A percentile compares a stretch with the other conserved stretches of the same genome.
These are phyloP conservation scores for Coemansia sp. DNA, from an alignment of 371 early-diverging fungal genomes.

Conservation along the genomic window DNA sequence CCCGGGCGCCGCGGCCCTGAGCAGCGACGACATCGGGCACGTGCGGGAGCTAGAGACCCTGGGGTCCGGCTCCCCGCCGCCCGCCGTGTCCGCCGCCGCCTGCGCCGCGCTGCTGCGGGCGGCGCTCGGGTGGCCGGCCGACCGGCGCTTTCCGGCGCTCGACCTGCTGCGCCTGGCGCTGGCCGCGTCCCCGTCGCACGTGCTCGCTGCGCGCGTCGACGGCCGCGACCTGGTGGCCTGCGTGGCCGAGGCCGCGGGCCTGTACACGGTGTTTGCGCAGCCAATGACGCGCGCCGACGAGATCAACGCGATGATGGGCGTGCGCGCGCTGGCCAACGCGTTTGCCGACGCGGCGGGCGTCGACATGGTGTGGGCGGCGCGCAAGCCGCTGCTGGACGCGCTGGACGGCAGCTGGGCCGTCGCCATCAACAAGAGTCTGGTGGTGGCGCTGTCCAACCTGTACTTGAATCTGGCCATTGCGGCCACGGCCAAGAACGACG, in stretches of 20 bases:
- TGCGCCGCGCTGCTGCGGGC: constrained; percentile 7
- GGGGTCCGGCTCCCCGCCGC: background rate
- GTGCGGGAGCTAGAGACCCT: constrained; percentile 29
- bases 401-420: constrained; percentile 34
- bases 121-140: constrained; percentile 45
- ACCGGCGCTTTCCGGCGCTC: constrained; percentile 76
- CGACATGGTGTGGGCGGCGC: constrained; percentile 49
- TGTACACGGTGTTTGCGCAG: background rate
- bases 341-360: constrained; percentile 56
- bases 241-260: constrained; percentile 42
- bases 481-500: constrained; percentile 13
- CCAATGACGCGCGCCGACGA: constrained; percentile 36
- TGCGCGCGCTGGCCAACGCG: constrained; percentile 64
- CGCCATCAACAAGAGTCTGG: constrained; percentile 25
- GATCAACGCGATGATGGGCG: constrained; percentile 68
- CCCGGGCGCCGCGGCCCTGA: constrained; percentile 20
- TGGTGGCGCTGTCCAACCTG: constrained; percentile 24
- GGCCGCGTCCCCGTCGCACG: constrained; percentile 54
- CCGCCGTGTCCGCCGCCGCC: constrained; percentile 1
- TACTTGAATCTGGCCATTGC: constrained; percentile 42
- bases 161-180: constrained; percentile 78
- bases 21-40: constrained; percentile 47
- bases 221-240: constrained; percentile 47
- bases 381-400: constrained; percentile 12
- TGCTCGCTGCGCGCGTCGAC: constrained; percentile 1